phyloP scores from a whole-genome alignment of 2,329 filamentous ascomycete species.

The Pochonia chlamydosporia region DNA sequence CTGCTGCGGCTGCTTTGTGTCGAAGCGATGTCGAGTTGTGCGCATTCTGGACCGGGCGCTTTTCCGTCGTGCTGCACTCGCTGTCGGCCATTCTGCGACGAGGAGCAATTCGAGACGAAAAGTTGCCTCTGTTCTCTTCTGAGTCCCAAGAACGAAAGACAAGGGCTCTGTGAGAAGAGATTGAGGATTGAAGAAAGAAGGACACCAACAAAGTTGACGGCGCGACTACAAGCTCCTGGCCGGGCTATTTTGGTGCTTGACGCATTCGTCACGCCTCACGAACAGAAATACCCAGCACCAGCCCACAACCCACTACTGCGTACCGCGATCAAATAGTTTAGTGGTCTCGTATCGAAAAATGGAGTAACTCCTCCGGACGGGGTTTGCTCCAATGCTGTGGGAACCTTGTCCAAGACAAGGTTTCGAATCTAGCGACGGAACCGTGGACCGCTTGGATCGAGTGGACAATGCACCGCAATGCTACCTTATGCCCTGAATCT shows the following conservation, averaged over 20 bases:
- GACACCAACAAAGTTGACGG: not conserved
- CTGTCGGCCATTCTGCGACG: constrained; percentile 2
- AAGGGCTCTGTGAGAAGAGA: not conserved
- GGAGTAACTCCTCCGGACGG: not conserved
- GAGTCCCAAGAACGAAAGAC: not conserved
- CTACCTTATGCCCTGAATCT: not conserved
- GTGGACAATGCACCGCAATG: not conserved
- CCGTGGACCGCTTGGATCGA: not conserved
- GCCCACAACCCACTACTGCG: not conserved
- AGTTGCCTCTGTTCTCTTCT: not conserved
- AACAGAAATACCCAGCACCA: not conserved
- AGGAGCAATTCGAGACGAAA: not conserved
- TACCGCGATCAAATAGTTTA: too few relatives aligned
- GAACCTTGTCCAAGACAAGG: not conserved
- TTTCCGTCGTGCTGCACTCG: constrained; percentile 4
- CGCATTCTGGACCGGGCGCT: not conserved
- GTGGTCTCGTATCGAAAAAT: not conserved
- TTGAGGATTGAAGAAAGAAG: not conserved
- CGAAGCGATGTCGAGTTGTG: not conserved
- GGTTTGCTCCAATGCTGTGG: not conserved
- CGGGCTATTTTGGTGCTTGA: not conserved
- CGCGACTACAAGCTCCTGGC: not conserved
- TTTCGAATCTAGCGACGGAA: constrained; percentile 1
- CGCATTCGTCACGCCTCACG: not conserved
- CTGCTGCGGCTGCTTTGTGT: not conserved